Evolutionary conservation across 2,329 filamentous ascomycete genomes (phyloP), one percentile per base, ranked within the genome.

Genomic region (Aureobasidium sp.): DNA sequence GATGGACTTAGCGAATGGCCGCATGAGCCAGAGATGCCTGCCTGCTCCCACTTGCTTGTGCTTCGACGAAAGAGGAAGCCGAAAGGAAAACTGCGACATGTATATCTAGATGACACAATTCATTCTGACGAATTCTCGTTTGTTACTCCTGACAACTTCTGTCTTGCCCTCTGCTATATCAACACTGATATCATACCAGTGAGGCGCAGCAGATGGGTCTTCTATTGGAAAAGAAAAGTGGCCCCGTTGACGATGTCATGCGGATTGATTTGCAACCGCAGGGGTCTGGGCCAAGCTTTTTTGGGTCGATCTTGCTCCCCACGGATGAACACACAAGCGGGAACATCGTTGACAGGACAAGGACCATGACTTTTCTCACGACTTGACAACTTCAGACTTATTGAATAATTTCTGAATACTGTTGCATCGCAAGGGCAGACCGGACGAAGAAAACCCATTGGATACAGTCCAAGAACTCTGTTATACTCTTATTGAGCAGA

Each of bases 261-360:
- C 41, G n/a, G 10, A 27, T 47, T 34, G 39, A 57, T 57, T 41
- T 54, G 53, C 39, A 55, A 8, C 21, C 13, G 37, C 15, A 52
- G 11, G 10, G 41, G 37, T 42, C 37, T 45, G n/a, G 39, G 53
- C 54, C 54, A 58, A 58, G 54, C 54, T 32, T 58, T 58, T 42
- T 58, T 34, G 21, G 21, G 21, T 21, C 42, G 54, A 58, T 58
- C 54, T 37, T 39, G 41, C 53, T 48, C 42, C 41, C 42, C 42
- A 32, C 54, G 54, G 42, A 32, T 48, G 42, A 58, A 7, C 41
- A 44, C 39, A 32, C 29, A n/a, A 2, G 30, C 37, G 29, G 25
- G 39, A 55, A 55, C 39, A 44, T 44, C 39, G 25, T 55, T 42
- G 37, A 32, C 16, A 21, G 10, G 44, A 3, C 21, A 45, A 29